Conservation (phyloP, 1,139 yeast genomes). For the Sugiyamaella japonica region DNA sequence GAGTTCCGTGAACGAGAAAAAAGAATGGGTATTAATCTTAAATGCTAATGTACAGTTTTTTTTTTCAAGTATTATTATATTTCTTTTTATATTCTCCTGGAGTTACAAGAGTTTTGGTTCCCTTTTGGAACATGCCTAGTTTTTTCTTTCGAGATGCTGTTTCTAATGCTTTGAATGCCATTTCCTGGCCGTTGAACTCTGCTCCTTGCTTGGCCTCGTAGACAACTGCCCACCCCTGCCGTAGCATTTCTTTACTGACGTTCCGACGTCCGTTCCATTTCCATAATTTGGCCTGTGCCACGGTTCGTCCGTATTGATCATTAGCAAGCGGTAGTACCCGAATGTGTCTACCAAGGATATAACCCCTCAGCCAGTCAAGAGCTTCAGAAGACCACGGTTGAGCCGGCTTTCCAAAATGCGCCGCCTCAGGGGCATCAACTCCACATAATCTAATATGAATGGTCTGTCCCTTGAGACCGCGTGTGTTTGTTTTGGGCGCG, state of each 20-base stretch:
- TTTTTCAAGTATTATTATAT: not conserved
- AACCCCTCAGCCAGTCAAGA: constrained; percentile 66
- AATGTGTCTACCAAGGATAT: constrained; percentile 63
- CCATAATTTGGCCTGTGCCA: constrained; percentile 75
- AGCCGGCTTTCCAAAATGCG: constrained; percentile 93
- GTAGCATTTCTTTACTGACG: constrained; percentile 83
- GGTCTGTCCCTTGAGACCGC: constrained; percentile 40
- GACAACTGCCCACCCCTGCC: constrained; percentile 78
- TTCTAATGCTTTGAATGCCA: constrained; percentile 59
- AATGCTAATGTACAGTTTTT: constrained; percentile 51
- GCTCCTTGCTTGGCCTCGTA: constrained; percentile 82
- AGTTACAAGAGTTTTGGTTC: constrained; percentile 56
- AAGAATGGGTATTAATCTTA: constrained; percentile 76
- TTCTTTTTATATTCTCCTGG: constrained; percentile 77
- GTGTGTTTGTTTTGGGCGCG: constrained; percentile 48
- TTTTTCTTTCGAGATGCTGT: constrained; percentile 54
- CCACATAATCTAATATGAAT: constrained; percentile 78
- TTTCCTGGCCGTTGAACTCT: constrained; percentile 79
- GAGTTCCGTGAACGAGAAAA: constrained; percentile 85
- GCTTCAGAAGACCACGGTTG: constrained; percentile 91
- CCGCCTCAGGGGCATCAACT: constrained; percentile 96
- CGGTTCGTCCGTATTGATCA: constrained; percentile 90
- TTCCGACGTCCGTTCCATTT: constrained; percentile 74
- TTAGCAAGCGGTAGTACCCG: constrained; percentile 73
- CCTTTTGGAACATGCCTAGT: constrained; percentile 66